Base-by-base conservation (phyloP, 106 monocot genomes). In the Chionographis japonica region DNA sequence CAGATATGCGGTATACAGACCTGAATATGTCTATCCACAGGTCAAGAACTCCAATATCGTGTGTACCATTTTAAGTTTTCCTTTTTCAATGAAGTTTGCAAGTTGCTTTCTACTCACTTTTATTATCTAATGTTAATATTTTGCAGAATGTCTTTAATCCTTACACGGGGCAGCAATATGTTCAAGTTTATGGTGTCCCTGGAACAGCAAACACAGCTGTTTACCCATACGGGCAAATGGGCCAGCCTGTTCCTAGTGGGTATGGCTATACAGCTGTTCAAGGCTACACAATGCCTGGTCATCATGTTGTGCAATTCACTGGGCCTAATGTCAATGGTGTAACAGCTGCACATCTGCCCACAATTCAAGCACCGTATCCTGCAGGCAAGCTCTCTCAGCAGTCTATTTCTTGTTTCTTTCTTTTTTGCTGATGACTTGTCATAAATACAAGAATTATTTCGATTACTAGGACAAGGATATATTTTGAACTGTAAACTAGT, bases 21-120 rank as follows among this genome's bases (percentile, higher is more conserved):
- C 89, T 10, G 93, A 93, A 46, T 86, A 81, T 73, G 56, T 73
- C 43, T 89, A 84, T 79, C 83, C 78, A 63, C 93, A 86, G 88
- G 93, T 93, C 40, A 43, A 50, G n/a, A 58, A 60, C 36, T 65
- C 51, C 40, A 72, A 37, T 64, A 53, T 56, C 56, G 19, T 74
- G 39, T 65, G 13, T 52, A 43, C 9, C 19, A 5, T 46, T 17
- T 10, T 61, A 46, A 10, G 9, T 58, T 55, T 57, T 17, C 20
- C 2, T 4, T 72, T 62, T 67, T 12, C 14, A 55, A 60, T 35
- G 11, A 27, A 35, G 27, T 46, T 78, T 19, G 8, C 66, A 2
- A 67, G 4, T 16, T 58, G 15, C 15, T 18, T 42, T 56, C 17
- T 59, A 37, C 41, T 51, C 37, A 16, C 51, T 40, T 53, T 52